These are phyloP conservation scores for Podila clonocystis DNA, from an alignment of 192 early-diverging fungal genomes.

Conservation along the genomic window DNA sequence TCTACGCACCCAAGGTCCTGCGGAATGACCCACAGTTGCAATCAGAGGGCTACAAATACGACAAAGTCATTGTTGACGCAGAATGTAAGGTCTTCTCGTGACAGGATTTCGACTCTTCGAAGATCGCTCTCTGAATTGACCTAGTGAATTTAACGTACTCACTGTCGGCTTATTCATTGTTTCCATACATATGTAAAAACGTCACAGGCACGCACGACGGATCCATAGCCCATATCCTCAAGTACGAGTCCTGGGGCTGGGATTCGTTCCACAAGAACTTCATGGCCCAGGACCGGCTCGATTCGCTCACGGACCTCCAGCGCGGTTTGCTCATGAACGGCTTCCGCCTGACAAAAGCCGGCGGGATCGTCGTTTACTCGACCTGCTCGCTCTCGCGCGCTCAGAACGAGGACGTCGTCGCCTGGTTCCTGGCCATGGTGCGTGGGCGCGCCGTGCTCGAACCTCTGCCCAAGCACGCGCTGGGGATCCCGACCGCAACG, in stretches of 20 bases:
- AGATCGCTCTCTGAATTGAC: background rate
- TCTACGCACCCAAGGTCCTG: slow-evolving; percentile 80
- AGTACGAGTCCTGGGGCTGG: slow-evolving; percentile 85
- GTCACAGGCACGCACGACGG: slow-evolving; percentile 87
- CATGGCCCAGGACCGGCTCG: slow-evolving; percentile 68
- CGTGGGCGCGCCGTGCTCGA: slow-evolving; percentile 62
- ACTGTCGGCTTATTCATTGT: no score
- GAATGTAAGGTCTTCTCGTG: slow-evolving; percentile 54
- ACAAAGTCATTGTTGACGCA: slow-evolving; percentile 72
- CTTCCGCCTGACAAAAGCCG: slow-evolving; percentile 75
- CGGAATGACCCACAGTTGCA: slow-evolving; percentile 71
- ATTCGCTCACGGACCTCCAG: slow-evolving; percentile 71
- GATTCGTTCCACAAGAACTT: slow-evolving; percentile 82
- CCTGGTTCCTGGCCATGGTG: slow-evolving; percentile 73
- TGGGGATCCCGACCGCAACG: slow-evolving; percentile 24
- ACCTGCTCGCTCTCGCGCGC: slow-evolving; percentile 78
- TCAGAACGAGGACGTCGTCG: slow-evolving; percentile 91
- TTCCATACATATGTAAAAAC: no score
- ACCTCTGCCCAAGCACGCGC: slow-evolving; percentile 56
- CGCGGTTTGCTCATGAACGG: slow-evolving; percentile 77
- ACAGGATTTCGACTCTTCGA: background rate
- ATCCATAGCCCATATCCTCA: slow-evolving; percentile 79
- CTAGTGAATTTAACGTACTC: background rate
- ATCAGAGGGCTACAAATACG: slow-evolving; percentile 74
- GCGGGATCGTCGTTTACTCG: slow-evolving; percentile 90